A percentile compares a stretch with the other conserved stretches of the same genome.
These are phyloP conservation scores for Priceomyces medius DNA, from an alignment of 805 yeast genomes.

Conservation along the genomic window DNA sequence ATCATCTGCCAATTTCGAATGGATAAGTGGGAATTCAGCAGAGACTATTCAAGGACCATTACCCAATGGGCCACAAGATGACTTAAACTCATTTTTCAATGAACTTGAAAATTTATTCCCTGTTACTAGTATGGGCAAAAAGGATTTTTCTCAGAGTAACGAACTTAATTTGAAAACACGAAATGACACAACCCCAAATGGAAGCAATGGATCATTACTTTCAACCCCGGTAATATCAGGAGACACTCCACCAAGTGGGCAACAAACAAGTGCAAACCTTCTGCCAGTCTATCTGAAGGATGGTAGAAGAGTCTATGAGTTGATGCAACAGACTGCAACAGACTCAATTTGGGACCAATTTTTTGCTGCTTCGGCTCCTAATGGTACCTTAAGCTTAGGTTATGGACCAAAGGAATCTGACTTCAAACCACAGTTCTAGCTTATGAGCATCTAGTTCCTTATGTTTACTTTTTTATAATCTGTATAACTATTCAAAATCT, in stretches of 20 bases:
- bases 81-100: constrained; percentile 47
- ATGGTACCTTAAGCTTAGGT: constrained; percentile 1
- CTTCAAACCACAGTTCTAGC: neutral
- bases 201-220: constrained; percentile 11
- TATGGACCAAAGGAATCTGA: constrained; percentile 2
- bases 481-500: constrained; percentile 8
- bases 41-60: neutral
- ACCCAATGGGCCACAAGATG: constrained; percentile 8
- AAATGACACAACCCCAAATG: constrained; percentile 11
- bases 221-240: constrained; percentile 16
- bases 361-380: constrained; percentile 31
- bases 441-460: too few species aligned
- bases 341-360: constrained; percentile 72
- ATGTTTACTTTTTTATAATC: neutral
- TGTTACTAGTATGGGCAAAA: constrained; percentile 15
- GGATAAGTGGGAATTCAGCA: constrained; percentile 27
- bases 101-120: constrained; percentile 40
- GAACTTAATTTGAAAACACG: neutral
- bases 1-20: constrained; percentile 23
- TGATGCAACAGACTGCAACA: constrained; percentile 61
- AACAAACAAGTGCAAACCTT: constrained; percentile 1
- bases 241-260: constrained; percentile 1
- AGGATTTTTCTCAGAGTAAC: constrained; percentile 4
- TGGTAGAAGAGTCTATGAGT: constrained; percentile 55
- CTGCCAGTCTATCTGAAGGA: constrained; percentile 36